Percentiles rank a stretch among this genome's conserved stretches.
These are phyloP conservation scores for Tympanopsis confertula DNA, from an alignment of 2,329 filamentous ascomycete species.

Conservation along the genomic window DNA sequence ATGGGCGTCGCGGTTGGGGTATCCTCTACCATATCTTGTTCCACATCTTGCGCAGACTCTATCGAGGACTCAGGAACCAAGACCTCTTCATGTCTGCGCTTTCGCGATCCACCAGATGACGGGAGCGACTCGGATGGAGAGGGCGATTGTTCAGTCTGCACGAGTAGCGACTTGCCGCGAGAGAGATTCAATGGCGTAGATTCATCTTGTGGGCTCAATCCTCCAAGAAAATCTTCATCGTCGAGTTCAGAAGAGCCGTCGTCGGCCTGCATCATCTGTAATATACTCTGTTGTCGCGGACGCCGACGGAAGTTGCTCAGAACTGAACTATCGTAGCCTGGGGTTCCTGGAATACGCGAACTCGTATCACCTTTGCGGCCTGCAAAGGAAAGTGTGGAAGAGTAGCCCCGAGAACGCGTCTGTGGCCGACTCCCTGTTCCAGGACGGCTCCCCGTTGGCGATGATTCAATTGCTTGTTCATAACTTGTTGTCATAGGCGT, in stretches of 20 bases:
- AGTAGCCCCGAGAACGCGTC: slow-evolving; percentile 23
- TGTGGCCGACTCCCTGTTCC: slow-evolving; percentile 19
- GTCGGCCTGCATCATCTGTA: slow-evolving; percentile 28
- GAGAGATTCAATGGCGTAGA: slow-evolving; percentile 25
- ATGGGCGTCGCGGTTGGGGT: no score
- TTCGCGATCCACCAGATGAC: slow-evolving; percentile 15
- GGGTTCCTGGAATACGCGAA: slow-evolving; percentile 22
- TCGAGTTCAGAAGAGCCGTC: slow-evolving; percentile 18
- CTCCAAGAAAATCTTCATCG: slow-evolving; percentile 25
- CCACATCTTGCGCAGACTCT: no score
- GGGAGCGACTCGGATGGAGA: slow-evolving; percentile 6
- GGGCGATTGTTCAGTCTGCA: slow-evolving; percentile 14
- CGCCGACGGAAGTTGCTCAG: slow-evolving; percentile 28
- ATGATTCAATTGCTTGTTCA: slow-evolving; percentile 20
- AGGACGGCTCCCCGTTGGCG: slow-evolving; percentile 15
- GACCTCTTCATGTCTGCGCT: slow-evolving; percentile 19
- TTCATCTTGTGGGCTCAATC: slow-evolving; percentile 27
- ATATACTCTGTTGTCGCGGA: slow-evolving; percentile 27
- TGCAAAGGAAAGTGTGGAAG: slow-evolving; percentile 21
- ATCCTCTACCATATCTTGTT: no score
- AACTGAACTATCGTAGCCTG: slow-evolving; percentile 25
- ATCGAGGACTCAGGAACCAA: slow-evolving; percentile 16
- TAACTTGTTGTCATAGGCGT: slow-evolving; percentile 17
- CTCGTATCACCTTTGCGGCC: slow-evolving; percentile 20
- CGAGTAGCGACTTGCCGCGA: slow-evolving; percentile 9